phyloP scores from a whole-genome alignment of 371 early-diverging fungal genomes.

The Mucor sp. region DNA sequence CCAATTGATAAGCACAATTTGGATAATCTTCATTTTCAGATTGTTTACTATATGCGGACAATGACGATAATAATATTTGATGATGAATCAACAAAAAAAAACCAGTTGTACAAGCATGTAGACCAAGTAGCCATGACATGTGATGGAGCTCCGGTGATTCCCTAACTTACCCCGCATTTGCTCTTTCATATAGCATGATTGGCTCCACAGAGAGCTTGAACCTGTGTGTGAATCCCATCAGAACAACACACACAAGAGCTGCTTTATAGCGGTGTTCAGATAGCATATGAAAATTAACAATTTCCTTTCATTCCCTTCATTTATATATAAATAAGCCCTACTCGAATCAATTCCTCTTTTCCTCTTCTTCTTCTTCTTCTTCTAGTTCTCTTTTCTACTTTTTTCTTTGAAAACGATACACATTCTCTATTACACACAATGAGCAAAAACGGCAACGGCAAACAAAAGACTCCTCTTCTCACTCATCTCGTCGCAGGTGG shows the following conservation, averaged over 20 bases:
- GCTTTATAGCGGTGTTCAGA: constrained; percentile 16
- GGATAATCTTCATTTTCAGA: neutral
- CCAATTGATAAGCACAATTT: constrained; percentile 13
- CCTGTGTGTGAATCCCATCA: constrained; percentile 1
- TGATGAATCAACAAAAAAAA: constrained; percentile 5
- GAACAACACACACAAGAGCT: neutral
- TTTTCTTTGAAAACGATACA: neutral
- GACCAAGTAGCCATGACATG: constrained; percentile 7
- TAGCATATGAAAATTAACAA: constrained; percentile 39
- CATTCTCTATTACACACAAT: constrained; percentile 11
- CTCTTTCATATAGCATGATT: constrained; percentile 18
- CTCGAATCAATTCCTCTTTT: constrained; percentile 4
- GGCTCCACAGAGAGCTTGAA: constrained; percentile 10
- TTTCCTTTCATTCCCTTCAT: neutral
- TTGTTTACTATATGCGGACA: neutral
- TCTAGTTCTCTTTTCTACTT: neutral
- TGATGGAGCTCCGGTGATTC: constrained; percentile 27
- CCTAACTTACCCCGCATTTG: constrained; percentile 29
- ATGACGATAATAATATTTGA: neutral
- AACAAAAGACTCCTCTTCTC: constrained; percentile 51
- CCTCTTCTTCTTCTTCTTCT: constrained; percentile 18
- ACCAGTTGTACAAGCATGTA: neutral
- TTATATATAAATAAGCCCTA: constrained; percentile 9
- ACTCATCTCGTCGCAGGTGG: constrained; percentile 91
- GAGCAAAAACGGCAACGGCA: constrained; percentile 43